phyloP scores from a whole-genome alignment of 1,284 basidiomycete genomes.

The Ustilago lituana region DNA sequence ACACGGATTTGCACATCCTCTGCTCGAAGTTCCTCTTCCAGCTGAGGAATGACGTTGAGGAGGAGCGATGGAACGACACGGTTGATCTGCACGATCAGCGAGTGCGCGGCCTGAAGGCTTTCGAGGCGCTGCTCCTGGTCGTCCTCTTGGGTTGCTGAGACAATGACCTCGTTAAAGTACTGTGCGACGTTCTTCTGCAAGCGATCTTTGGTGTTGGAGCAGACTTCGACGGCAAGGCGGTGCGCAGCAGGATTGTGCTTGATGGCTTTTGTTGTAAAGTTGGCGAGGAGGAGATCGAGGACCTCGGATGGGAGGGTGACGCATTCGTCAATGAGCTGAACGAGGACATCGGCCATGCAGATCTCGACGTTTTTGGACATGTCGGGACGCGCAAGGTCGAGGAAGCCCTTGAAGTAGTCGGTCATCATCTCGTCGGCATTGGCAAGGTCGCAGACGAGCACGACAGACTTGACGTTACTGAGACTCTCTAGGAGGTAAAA shows the following conservation, averaged over 20 bases:
- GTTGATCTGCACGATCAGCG: slow-evolving; percentile 85
- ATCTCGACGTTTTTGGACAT: slow-evolving; percentile 84
- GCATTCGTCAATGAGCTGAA: slow-evolving; percentile 87
- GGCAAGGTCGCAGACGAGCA: slow-evolving; percentile 89
- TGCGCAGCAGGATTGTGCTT: slow-evolving; percentile 72
- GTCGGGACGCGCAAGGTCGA: slow-evolving; percentile 75
- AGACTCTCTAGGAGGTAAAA: slow-evolving; percentile 87
- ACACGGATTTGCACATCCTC: slow-evolving; percentile 79
- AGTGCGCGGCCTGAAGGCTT: slow-evolving; percentile 77
- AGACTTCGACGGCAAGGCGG: slow-evolving; percentile 86
- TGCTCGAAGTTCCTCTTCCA: slow-evolving; percentile 87
- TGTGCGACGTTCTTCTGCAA: slow-evolving; percentile 87
- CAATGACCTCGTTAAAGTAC: slow-evolving; percentile 67
- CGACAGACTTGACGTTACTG: slow-evolving; percentile 91
- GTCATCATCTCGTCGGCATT: slow-evolving; percentile 84
- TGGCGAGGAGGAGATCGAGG: slow-evolving; percentile 82
- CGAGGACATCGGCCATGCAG: slow-evolving; percentile 86
- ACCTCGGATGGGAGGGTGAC: slow-evolving; percentile 79
- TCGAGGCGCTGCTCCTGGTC: slow-evolving; percentile 53
- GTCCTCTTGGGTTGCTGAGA: slow-evolving; percentile 67
- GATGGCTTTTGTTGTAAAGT: slow-evolving; percentile 80
- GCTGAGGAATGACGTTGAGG: slow-evolving; percentile 87
- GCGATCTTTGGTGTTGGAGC: slow-evolving; percentile 82
- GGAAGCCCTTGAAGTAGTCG: slow-evolving; percentile 84
- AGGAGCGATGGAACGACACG: slow-evolving; percentile 82